Evolutionary conservation across 179 eudicot genomes (phyloP).

Genomic region (Beta lomatogona): DNA sequence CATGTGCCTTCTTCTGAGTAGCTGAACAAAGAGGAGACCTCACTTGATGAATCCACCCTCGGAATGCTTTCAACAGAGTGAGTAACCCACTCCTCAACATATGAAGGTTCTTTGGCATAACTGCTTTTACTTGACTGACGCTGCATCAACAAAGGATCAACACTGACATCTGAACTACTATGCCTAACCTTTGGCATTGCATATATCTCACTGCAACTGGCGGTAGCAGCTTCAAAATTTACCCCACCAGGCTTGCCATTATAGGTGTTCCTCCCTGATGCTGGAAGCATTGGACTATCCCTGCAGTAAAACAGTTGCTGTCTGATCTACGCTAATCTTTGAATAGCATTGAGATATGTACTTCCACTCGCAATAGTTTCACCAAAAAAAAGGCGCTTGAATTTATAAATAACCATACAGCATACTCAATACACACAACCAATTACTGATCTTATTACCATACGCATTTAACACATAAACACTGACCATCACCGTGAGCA

Average conservation of each 20-base stretch:
- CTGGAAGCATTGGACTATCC: constrained; percentile 34
- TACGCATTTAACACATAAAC: background rate
- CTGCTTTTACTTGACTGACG: constrained; percentile 33
- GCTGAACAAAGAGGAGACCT: constrained; percentile 63
- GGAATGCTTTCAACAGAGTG: constrained; percentile 32
- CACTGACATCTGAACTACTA: constrained; percentile 14
- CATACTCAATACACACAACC: background rate
- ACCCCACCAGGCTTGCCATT: constrained; percentile 16
- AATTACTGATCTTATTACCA: background rate
- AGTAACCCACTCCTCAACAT: constrained; percentile 40
- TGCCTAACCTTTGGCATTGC: constrained; percentile 20
- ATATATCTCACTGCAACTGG: constrained; percentile 10
- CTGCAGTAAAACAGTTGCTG: constrained; percentile 19
- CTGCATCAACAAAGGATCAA: constrained; percentile 34
- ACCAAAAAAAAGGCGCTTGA: background rate
- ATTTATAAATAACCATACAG: background rate
- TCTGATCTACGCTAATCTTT: background rate
- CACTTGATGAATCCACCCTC: constrained; percentile 68
- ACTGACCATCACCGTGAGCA: background rate
- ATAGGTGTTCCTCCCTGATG: background rate
- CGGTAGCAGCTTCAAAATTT: constrained; percentile 17
- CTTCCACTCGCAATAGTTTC: background rate
- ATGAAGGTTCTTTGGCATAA: constrained; percentile 34
- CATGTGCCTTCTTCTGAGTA: constrained; percentile 66
- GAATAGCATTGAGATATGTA: background rate